Base-by-base conservation (phyloP, 805 yeast species). In the Kazachstania bromeliacearum region DNA sequence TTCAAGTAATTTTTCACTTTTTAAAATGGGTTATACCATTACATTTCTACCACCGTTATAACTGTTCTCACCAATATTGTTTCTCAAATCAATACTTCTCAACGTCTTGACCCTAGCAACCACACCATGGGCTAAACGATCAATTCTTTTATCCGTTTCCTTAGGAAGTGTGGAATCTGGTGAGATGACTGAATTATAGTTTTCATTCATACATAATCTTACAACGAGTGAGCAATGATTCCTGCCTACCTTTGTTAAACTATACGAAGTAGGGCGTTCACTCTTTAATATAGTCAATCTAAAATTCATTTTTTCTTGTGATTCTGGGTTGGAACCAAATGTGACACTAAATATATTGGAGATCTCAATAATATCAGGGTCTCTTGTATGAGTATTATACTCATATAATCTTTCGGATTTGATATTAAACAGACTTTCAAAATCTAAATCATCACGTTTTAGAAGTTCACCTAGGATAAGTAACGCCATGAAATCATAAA, bases 31-130 rank as follows among this genome's bases (percentile, higher is more conserved):
- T n/a, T n/a, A n/a, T n/a, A n/a, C n/a, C n/a, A n/a, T n/a, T n/a
- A n/a, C n/a, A n/a, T n/a, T n/a, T n/a, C n/a, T n/a, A 7, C 25
- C 40, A n/a, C 37, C 32, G 10, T 41, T 16, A 35, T 53, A 52
- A 33, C 48, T 50, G 32, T 54, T 55, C 31, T 54, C 56, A 20
- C 60, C 62, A 21, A 55, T 37, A 31, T 51, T 49, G 30, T 56
- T 51, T 30, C 57, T 49, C 16, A 57, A 42, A 16, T 55, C 56
- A 15, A 39, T 42, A 18, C 46, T 44, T 26, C 55, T 41, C 31
- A 53, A 38, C 28, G 41, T 48, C 15, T 39, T 39, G 3, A 47
- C 22, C 26, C 38, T 48, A 4, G 43, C 42, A 12, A 47, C 32
- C 7, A 51, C 24, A 7, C 39, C 40, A 28, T 45, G 46, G 3